These are phyloP conservation scores for Syzygium grande DNA, from an alignment of 345 rosid genomes.

Conservation along the genomic window DNA sequence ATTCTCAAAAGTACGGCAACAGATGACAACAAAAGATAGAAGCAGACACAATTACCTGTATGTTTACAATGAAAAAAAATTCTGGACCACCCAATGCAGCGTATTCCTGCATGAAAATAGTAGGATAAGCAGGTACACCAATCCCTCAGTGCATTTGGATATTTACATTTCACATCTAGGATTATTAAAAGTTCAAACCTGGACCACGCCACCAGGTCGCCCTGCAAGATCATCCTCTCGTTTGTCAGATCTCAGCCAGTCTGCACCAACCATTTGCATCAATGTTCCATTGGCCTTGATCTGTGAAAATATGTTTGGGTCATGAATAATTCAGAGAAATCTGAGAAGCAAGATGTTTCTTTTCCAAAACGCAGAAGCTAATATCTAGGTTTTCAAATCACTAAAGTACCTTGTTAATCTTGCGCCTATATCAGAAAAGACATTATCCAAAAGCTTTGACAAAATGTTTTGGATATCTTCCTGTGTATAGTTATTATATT, in stretches of 20 bases:
- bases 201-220: constrained; percentile 61
- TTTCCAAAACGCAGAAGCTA: background rate
- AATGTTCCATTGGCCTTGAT: constrained; percentile 57
- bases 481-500: background rate
- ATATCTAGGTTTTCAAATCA: background rate
- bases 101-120: constrained; percentile 27
- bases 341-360: background rate
- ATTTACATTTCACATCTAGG: background rate
- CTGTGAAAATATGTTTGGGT: constrained; percentile 14
- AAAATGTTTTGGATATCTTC: background rate
- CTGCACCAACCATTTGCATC: constrained; percentile 94
- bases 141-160: background rate
- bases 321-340: background rate
- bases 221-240: constrained; percentile 75
- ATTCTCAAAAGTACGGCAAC: background rate
- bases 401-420: background rate
- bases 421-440: background rate
- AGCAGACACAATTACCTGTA: constrained; percentile 41
- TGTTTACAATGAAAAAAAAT: constrained; percentile 75
- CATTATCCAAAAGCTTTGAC: background rate
- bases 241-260: constrained; percentile 72
- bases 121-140: background rate
- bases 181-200: constrained; percentile 26
- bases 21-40: background rate
- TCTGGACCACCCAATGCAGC: constrained; percentile 54